Conservation (phyloP, 257 asterid genomes). For the Galeopsis tetrahit region DNA sequence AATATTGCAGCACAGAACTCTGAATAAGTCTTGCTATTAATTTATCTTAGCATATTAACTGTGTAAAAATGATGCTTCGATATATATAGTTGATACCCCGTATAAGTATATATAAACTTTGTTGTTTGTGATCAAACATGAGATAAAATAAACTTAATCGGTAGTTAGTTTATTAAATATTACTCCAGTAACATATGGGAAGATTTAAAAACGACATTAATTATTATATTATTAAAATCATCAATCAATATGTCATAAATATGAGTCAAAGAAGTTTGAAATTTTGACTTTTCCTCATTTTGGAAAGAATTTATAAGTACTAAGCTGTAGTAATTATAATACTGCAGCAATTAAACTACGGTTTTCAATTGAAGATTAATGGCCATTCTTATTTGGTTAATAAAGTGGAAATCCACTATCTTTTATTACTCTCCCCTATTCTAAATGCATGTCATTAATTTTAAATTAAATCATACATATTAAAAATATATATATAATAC, state of each 20-base stretch:
- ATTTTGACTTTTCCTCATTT: conserved; percentile 14
- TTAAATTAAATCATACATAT: too few relatives aligned
- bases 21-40: too few relatives aligned
- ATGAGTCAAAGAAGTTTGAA: conserved; percentile 29
- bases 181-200: not conserved
- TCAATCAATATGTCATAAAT: conserved; percentile 20
- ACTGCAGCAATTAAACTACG: conserved; percentile 5
- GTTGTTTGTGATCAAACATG: not conserved
- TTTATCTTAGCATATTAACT: not conserved
- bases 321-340: not conserved
- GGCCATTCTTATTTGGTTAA: conserved; percentile 8
- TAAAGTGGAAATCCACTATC: not conserved
- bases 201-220: not conserved
- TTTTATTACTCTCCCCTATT: too few relatives aligned
- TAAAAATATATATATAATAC: too few relatives aligned
- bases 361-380: conserved; percentile 9
- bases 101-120: not conserved
- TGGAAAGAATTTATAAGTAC: conserved; percentile 1
- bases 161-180: not conserved
- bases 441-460: too few relatives aligned
- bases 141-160: not conserved
- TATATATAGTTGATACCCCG: not conserved
- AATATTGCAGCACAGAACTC: too few relatives aligned
- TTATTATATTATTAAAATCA: not conserved
- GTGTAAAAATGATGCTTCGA: not conserved